Evolutionary conservation across 257 asterid species (phyloP).

Genomic region (Ballota nigra): DNA sequence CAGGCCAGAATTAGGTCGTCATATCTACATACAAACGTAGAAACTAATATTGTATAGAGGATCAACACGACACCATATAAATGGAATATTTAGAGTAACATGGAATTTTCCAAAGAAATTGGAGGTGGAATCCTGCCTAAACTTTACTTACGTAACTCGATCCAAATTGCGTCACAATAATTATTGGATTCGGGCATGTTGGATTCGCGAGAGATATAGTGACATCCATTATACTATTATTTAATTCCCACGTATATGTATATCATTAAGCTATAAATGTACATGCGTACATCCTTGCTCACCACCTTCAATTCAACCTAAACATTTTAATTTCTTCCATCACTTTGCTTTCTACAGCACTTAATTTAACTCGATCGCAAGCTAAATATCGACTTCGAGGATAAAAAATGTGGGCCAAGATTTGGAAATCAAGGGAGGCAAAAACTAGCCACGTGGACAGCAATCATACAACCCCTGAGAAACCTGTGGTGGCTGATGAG

Average conservation of each 20-base stretch:
- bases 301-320: constrained; percentile 10
- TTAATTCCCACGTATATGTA: not conserved
- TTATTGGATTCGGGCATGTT: not conserved
- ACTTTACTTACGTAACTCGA: not conserved
- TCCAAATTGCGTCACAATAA: not conserved
- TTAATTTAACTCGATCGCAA: not conserved
- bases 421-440: constrained; percentile 21
- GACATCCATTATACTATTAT: not conserved
- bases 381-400: not conserved
- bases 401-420: constrained; percentile 32
- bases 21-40: too few species aligned
- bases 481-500: not conserved
- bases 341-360: not conserved
- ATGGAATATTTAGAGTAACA: constrained; percentile 5
- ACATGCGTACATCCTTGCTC: not conserved
- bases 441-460: constrained; percentile 13
- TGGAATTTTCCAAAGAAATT: constrained; percentile 22
- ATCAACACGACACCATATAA: not conserved
- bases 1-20: too few species aligned
- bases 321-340: not conserved
- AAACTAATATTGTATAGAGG: not conserved
- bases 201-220: not conserved
- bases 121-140: constrained; percentile 12
- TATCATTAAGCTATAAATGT: constrained; percentile 4
- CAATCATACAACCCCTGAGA: constrained; percentile 10